Evolutionary conservation across 2,329 filamentous ascomycete genomes (phyloP).

Genomic region (Intubia oerlemansii): DNA sequence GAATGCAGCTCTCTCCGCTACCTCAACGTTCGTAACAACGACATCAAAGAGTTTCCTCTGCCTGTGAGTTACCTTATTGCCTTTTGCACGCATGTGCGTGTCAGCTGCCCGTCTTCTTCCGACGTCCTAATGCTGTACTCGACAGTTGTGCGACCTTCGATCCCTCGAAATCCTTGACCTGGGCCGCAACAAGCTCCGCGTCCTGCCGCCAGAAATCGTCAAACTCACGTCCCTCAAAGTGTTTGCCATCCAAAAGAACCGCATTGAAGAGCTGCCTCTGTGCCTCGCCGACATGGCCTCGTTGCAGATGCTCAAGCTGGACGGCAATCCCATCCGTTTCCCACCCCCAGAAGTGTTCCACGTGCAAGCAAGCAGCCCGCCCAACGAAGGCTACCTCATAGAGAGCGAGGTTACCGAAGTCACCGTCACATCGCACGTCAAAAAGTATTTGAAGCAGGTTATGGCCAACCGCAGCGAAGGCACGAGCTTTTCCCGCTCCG

Average conservation of each 20-base stretch:
- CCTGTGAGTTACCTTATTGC: slow-evolving; percentile 18
- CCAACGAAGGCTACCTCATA: slow-evolving; percentile 31
- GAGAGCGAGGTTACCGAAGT: slow-evolving; percentile 45
- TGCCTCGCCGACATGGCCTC: slow-evolving; percentile 80
- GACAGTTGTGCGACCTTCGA: slow-evolving; percentile 62
- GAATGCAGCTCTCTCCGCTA: slow-evolving; percentile 63
- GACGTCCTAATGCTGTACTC: slow-evolving; percentile 1
- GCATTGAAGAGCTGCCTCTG: slow-evolving; percentile 63
- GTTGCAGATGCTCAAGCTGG: slow-evolving; percentile 71
- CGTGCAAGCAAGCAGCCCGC: slow-evolving; percentile 29
- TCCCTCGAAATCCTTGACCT: slow-evolving; percentile 86
- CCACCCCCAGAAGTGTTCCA: slow-evolving; percentile 52
- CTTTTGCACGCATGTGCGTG: too few relatives aligned
- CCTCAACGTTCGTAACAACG: slow-evolving; percentile 60
- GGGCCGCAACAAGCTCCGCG: slow-evolving; percentile 64
- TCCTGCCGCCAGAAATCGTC: slow-evolving; percentile 58
- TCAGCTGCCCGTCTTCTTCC: background rate
- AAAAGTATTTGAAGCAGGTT: slow-evolving; percentile 34
- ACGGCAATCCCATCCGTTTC: slow-evolving; percentile 69
- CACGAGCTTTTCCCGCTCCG: slow-evolving; percentile 4
- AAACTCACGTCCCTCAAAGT: slow-evolving; percentile 75
- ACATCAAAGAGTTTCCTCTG: slow-evolving; percentile 40
- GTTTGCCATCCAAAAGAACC: slow-evolving; percentile 69
- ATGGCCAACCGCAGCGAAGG: slow-evolving; percentile 27
- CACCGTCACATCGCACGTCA: slow-evolving; percentile 36